Base-by-base conservation (phyloP, 2,329 filamentous ascomycete species). In the Curvularia spicifera region DNA sequence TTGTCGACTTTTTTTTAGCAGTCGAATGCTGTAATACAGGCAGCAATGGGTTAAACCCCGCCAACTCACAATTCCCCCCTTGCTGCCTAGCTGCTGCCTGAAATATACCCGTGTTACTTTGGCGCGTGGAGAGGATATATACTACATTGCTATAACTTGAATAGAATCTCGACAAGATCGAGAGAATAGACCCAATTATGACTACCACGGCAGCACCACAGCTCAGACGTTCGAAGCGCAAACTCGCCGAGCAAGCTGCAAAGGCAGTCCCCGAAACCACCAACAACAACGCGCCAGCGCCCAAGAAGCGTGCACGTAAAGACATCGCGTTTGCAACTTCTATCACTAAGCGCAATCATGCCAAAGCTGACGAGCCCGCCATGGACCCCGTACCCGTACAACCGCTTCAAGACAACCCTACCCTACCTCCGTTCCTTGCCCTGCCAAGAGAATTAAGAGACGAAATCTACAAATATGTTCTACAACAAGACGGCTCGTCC, bases 361-460 rank as follows among this genome's bases (percentile, higher is more conserved):
- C 9, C 31, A 26, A 24, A 31, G 26, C 20, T n/a, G 18, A 24
- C 3, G 3, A 22, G 22, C 6, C 18, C 7, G n/a, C 6, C 26
- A 42, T 5, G 3, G 15, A 31, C 37, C 12, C 24, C 20, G 31
- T 5, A 47, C 8, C 40, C 8, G 13, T 22, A 44, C 43, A 10
- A 15, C 0, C 44, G 8, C 49, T 9, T 18, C 54, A 46, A 24
- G 1, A 22, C 13, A 29, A 18, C 12, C 9, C 18, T 10, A 51
- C 50, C 22, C 15, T 44, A 5, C 31, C 53, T 2, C 31, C 42
- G 3, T 64, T 67, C 43, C 59, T 67, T 31, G 49, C 55, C 1
- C 59, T 67, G 3, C 66, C 66, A 4, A 53, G 60, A 28, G 64
- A 68, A 51, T 46, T 68, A 0, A 51, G 63, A 12, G 63, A 67